These are phyloP conservation scores for Athelia sp. DNA, from an alignment of 1,284 basidiomycete species.

Conservation along the genomic window DNA sequence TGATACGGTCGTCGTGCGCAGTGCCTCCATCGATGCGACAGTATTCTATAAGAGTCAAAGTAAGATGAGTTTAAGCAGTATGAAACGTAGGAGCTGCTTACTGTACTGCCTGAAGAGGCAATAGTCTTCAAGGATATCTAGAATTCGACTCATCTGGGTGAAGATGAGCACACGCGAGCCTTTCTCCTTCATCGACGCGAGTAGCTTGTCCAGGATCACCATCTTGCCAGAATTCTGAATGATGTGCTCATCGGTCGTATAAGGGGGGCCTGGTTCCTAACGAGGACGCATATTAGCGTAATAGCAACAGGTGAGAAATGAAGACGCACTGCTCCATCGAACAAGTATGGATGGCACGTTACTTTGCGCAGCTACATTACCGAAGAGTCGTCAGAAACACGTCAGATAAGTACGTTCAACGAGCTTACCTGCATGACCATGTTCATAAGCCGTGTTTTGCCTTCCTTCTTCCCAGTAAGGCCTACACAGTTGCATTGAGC, in stretches of 20 bases:
- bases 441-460: conserved; percentile 96
- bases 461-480: conserved; percentile 95
- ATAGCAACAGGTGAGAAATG: conserved; percentile 2
- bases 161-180: conserved; percentile 96
- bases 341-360: conserved; percentile 81
- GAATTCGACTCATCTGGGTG: conserved; percentile 95
- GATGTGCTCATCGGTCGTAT: conserved; percentile 97
- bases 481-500: conserved; percentile 32
- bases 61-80: background rate
- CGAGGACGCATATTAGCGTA: background rate
- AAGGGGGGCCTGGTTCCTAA: conserved; percentile 94
- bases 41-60: conserved; percentile 60
- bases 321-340: conserved; percentile 71
- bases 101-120: conserved; percentile 90
- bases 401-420: too few relatives aligned
- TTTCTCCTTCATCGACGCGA: conserved; percentile 85
- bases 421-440: conserved; percentile 94
- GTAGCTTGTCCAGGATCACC: conserved; percentile 94
- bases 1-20: conserved; percentile 93
- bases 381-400: too few relatives aligned
- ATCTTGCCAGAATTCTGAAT: conserved; percentile 96
- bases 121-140: conserved; percentile 97
- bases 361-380: conserved; percentile 76
- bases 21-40: conserved; percentile 97
- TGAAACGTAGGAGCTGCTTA: too few relatives aligned